Percentiles rank a stretch among this genome's conserved stretches.
Evolutionary conservation across 495 filamentous ascomycete species (phyloP).

Genomic region (Daldinia concentrica): DNA sequence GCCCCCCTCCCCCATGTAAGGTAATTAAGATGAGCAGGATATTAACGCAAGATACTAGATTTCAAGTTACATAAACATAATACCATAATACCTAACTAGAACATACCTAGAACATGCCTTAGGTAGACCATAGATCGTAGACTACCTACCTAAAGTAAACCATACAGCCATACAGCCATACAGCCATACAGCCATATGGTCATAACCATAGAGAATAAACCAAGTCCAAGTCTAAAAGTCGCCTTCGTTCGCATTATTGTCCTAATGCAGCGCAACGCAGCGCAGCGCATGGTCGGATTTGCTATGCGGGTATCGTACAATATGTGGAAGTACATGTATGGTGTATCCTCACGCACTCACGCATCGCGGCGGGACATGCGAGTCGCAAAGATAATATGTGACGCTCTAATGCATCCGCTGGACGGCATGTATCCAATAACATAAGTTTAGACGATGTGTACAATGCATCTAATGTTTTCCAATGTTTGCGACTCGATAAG

Average conservation of each 20-base stretch:
- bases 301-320: constrained; percentile 35
- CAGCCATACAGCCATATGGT: too few relatives aligned
- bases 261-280: constrained; percentile 31
- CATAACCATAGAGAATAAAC: neutral
- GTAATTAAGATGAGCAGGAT: constrained; percentile 13
- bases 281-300: constrained; percentile 37
- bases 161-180: too few relatives aligned
- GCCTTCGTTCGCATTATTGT: constrained; percentile 23
- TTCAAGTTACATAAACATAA: neutral
- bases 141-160: too few relatives aligned
- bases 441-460: neutral
- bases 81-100: too few relatives aligned
- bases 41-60: constrained; percentile 10
- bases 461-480: constrained; percentile 3
- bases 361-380: constrained; percentile 21
- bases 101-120: too few relatives aligned
- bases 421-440: constrained; percentile 12
- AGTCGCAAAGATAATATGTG: constrained; percentile 33
- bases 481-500: constrained; percentile 31
- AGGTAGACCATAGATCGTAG: too few relatives aligned
- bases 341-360: constrained; percentile 21
- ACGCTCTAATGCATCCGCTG: constrained; percentile 23
- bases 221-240: neutral
- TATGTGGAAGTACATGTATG: constrained; percentile 31
- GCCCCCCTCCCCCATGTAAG: neutral